Percentiles rank a stretch among this genome's conserved stretches.
Conservation (phyloP, 345 rosid genomes). For the Jatropha curcas region DNA sequence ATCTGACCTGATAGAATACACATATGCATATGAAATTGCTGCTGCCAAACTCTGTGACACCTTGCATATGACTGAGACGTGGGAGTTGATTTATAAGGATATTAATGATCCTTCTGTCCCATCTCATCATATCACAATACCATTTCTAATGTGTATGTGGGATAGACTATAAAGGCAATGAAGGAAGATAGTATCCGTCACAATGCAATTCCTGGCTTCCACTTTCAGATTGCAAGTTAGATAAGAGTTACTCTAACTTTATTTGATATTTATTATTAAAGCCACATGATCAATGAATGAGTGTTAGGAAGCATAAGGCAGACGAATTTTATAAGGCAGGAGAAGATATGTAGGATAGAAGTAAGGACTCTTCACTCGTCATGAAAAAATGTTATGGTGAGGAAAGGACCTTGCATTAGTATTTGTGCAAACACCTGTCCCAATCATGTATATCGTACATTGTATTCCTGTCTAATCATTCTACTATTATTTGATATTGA, state of each 20-base stretch:
- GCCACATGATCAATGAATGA: neutral
- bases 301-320: neutral
- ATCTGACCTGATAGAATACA: neutral
- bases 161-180: neutral
- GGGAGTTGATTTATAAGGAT: neutral
- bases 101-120: neutral
- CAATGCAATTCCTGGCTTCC: too few relatives aligned
- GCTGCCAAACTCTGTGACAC: neutral
- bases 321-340: neutral
- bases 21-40: neutral
- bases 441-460: neutral
- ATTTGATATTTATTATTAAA: too few relatives aligned
- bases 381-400: neutral
- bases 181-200: neutral
- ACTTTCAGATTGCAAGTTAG: neutral
- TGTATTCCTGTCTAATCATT: slow-evolving; percentile 3
- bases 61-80: neutral
- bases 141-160: neutral
- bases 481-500: neutral
- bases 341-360: neutral
- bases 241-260: neutral
- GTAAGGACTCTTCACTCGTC: neutral
- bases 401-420: neutral
- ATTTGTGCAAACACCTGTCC: neutral
- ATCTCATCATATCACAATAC: too few relatives aligned